Base-by-base conservation (phyloP, 202 grass and related monocot genomes). In the Brachypodium distachyon region DNA sequence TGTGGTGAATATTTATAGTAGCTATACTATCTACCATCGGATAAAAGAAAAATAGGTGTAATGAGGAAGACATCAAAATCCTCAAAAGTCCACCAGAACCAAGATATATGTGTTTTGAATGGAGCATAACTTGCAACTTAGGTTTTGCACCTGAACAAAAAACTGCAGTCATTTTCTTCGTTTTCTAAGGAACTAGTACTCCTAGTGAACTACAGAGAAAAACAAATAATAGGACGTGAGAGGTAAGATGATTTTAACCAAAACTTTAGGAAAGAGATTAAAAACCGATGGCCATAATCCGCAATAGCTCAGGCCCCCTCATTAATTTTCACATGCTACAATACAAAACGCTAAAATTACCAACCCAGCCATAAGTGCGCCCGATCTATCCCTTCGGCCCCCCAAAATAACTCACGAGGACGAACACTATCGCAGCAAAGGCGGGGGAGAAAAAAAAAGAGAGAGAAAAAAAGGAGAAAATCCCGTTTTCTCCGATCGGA, bases 401-500 rank as follows among this genome's bases (percentile, higher is more conserved):
- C 16, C 3, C 16, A 66, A 47, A 43, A 60, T 57, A 43, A 66
- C 50, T 59, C 76, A 52, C 53, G 40, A 50, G 25, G 63, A 46
- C 54, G 43, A 59, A 14, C 54, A 17, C 40, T 12, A 59, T 36
- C 78, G 54, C 42, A 37, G 9, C 61, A 5, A 65, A 51, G 48
- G 31, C 16, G 16, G 14, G 17, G 9, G 36, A 32, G n/a, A 39
- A n/a, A 46, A 74, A 83, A 14, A 60, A 17, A 60, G 7, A 18
- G 28, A 56, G 22, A 67, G 28, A 19, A 61, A 67, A 52, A 33
- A 50, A 6, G 17, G 52, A 51, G 47, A 64, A 76, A 50, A 6
- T 80, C 47, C 76, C 71, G 77, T 72, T 76, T 72, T 77, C 55
- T 77, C 68, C 82, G 86, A 81, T 75, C 65, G 77, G 65, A 76